Conservation (phyloP, 1,284 basidiomycete genomes). For the Irpex rosettiformis region DNA sequence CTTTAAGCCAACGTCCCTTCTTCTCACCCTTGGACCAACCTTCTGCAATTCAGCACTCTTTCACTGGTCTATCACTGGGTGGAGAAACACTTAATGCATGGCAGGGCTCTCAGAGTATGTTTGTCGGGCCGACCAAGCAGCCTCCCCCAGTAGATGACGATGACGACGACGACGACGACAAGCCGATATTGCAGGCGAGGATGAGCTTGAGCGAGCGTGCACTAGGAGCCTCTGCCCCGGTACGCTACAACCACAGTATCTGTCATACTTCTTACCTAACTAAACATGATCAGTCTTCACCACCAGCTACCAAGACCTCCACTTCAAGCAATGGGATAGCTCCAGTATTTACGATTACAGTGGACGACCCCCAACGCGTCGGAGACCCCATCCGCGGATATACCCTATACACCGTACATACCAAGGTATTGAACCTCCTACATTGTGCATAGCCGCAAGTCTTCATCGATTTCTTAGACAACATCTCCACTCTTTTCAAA, state of each 20-base stretch:
- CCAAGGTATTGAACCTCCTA: constrained; percentile 50
- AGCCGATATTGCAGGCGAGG: constrained; percentile 57
- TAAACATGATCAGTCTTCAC: neutral
- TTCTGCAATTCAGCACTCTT: constrained; percentile 39
- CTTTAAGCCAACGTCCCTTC: constrained; percentile 25
- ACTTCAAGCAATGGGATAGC: constrained; percentile 34
- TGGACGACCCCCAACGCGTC: constrained; percentile 91
- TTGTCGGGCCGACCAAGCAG: constrained; percentile 16
- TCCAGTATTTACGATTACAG: constrained; percentile 75
- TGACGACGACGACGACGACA: constrained; percentile 72
- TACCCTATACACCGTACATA: constrained; percentile 94
- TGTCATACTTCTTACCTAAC: neutral
- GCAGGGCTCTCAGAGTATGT: constrained; percentile 26
- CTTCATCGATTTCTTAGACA: constrained; percentile 46
- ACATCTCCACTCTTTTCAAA: constrained; percentile 81
- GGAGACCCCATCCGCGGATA: constrained; percentile 90
- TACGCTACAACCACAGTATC: constrained; percentile 6
- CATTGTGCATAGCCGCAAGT: neutral
- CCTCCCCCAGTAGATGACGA: constrained; percentile 35
- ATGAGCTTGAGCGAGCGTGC: constrained; percentile 26
- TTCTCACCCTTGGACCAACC: constrained; percentile 54
- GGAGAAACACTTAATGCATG: constrained; percentile 52
- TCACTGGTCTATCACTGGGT: constrained; percentile 59
- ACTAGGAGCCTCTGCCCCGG: constrained; percentile 31
- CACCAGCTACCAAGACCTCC: constrained; percentile 21